phyloP scores from a whole-genome alignment of 352 stramenopile genomes.

The Phytophthora pisi region DNA sequence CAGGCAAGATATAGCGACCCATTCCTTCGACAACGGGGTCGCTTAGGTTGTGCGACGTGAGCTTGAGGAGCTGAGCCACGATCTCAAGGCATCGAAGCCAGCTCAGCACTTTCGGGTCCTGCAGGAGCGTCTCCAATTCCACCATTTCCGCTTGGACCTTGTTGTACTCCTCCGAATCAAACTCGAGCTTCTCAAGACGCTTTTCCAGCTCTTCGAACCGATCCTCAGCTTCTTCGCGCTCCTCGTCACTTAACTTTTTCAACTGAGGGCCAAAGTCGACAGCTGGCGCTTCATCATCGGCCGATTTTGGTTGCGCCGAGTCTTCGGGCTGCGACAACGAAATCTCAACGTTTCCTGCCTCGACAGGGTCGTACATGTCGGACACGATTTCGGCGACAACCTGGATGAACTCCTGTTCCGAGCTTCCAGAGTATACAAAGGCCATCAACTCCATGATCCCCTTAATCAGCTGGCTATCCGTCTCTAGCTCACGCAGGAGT shows the following conservation, averaged over 20 bases:
- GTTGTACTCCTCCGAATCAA: conserved; percentile 67
- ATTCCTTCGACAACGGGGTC: conserved; percentile 74
- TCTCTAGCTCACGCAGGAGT: conserved; percentile 57
- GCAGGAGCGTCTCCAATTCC: conserved; percentile 64
- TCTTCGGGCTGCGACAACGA: conserved; percentile 28
- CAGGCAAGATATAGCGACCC: conserved; percentile 74
- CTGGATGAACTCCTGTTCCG: conserved; percentile 80
- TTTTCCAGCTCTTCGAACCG: conserved; percentile 76
- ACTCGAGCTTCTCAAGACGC: conserved; percentile 56
- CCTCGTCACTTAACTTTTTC: conserved; percentile 53
- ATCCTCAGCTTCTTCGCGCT: conserved; percentile 52
- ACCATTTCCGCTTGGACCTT: conserved; percentile 70
- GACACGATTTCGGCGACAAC: conserved; percentile 79
- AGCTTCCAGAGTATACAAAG: conserved; percentile 69
- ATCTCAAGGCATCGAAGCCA: conserved; percentile 82
- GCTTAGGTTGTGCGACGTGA: conserved; percentile 69
- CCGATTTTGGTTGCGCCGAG: conserved; percentile 25
- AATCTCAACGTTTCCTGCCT: conserved; percentile 33
- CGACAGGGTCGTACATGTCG: conserved; percentile 77
- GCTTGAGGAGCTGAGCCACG: conserved; percentile 71
- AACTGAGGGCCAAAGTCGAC: conserved; percentile 31
- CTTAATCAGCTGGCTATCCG: conserved; percentile 63
- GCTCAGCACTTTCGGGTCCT: conserved; percentile 71
- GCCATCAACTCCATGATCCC: conserved; percentile 81
- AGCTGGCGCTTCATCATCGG: conserved; percentile 35